These are phyloP conservation scores for Rhizophora mangle DNA, from an alignment of 345 rosid genomes.

Conservation along the genomic window DNA sequence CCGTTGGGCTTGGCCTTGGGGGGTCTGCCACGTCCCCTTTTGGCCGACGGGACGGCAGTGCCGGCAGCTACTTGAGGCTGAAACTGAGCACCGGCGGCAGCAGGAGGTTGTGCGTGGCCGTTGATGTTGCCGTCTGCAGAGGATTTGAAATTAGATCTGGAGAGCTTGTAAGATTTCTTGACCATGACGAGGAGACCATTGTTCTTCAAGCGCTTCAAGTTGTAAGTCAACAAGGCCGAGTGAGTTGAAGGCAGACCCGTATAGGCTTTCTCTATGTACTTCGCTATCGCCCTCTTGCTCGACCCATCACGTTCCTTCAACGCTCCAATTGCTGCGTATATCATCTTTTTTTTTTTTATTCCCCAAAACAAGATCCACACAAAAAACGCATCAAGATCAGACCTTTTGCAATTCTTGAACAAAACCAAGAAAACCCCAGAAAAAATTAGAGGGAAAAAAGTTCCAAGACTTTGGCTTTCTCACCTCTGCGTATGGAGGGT, in stretches of 20 bases:
- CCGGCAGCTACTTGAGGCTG: not conserved
- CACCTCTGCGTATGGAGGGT: conserved; percentile 31
- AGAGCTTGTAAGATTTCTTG: conserved; percentile 62
- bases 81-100: not conserved
- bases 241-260: conserved; percentile 52
- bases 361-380: not conserved
- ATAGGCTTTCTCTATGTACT: conserved; percentile 48
- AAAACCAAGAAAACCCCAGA: not conserved
- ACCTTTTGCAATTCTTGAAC: too few species aligned
- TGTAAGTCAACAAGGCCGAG: conserved; percentile 50
- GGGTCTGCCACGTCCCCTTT: conserved; percentile 70
- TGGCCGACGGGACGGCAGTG: conserved; percentile 26
- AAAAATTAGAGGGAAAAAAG: not conserved
- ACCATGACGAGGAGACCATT: conserved; percentile 50
- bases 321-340: conserved; percentile 56
- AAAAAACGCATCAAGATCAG: not conserved
- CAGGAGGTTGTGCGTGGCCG: not conserved
- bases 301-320: conserved; percentile 73
- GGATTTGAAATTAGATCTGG: conserved; percentile 37
- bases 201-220: conserved; percentile 56
- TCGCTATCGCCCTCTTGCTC: conserved; percentile 69
- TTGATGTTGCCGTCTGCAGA: not conserved
- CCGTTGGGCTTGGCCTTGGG: conserved; percentile 37
- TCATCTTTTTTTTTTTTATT: conserved; percentile 43
- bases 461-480: not conserved